A percentile compares a stretch with the other conserved stretches of the same genome.
Evolutionary conservation across 371 early-diverging fungal species (phyloP).

Genomic region (Rhizopus delemar): DNA sequence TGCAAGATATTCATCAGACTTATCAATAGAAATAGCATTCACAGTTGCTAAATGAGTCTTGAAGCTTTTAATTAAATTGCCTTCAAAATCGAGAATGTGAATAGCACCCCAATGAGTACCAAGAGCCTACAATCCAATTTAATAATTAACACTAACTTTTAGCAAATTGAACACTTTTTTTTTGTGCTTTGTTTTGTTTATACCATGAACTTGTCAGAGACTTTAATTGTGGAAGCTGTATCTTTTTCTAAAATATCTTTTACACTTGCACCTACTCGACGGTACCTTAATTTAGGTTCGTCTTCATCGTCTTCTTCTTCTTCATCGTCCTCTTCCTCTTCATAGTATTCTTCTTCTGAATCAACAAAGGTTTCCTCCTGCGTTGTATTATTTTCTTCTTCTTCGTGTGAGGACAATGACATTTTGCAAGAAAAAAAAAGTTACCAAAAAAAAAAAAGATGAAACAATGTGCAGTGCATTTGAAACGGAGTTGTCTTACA

Average conservation of each 20-base stretch:
- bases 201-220: slow-evolving; percentile 84
- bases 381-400: slow-evolving; percentile 6
- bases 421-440: no score
- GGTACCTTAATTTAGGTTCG: slow-evolving; percentile 89
- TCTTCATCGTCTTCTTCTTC: slow-evolving; percentile 71
- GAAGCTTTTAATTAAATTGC: slow-evolving; percentile 82
- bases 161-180: slow-evolving; percentile 6
- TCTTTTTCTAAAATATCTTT: slow-evolving; percentile 83
- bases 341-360: slow-evolving; percentile 45
- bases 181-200: slow-evolving; percentile 8
- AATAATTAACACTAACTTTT: no score
- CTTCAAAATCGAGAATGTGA: slow-evolving; percentile 89
- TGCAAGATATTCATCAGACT: slow-evolving; percentile 84
- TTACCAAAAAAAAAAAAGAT: no score
- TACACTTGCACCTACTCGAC: slow-evolving; percentile 75
- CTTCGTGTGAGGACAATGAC: neutral
- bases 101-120: slow-evolving; percentile 95
- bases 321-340: slow-evolving; percentile 46
- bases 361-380: slow-evolving; percentile 15
- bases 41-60: slow-evolving; percentile 82
- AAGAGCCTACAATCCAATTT: slow-evolving; percentile 60
- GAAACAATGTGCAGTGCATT: no score
- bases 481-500: no score
- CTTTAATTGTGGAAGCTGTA: slow-evolving; percentile 76
- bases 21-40: slow-evolving; percentile 82